These are phyloP conservation scores for Euphrasia confusa DNA, from an alignment of 257 asterid genomes.

Conservation along the genomic window DNA sequence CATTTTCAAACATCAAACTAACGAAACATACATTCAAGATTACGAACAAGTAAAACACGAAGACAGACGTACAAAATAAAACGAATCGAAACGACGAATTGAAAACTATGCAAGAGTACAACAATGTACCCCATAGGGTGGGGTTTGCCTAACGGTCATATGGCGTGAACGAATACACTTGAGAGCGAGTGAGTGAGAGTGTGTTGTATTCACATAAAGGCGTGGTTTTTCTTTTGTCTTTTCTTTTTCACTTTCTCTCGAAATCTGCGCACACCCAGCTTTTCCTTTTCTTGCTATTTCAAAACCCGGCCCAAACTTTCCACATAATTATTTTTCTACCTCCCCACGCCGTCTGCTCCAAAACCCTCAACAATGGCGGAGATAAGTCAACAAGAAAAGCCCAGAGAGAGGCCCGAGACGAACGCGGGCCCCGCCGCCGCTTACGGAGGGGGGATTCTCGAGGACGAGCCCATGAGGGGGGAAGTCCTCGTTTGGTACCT, in stretches of 20 bases:
- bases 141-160: too few species aligned
- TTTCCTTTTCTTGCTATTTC: conserved; percentile 23
- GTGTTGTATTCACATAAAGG: conserved; percentile 25
- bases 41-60: too few species aligned
- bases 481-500: conserved; percentile 68
- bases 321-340: conserved; percentile 16
- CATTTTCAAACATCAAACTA: too few species aligned
- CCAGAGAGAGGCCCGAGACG: conserved; percentile 27
- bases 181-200: conserved; percentile 8
- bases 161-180: conserved; percentile 1
- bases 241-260: conserved; percentile 35
- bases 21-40: too few species aligned
- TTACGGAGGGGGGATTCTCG: conserved; percentile 30
- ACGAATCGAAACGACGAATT: too few species aligned
- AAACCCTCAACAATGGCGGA: conserved; percentile 33
- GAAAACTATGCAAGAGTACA: too few species aligned
- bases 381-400: conserved; percentile 29
- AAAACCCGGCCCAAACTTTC: conserved; percentile 17
- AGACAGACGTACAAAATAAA: too few species aligned
- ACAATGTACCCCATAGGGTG: too few species aligned
- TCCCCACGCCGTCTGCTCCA: background rate
- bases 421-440: conserved; percentile 31
- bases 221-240: conserved; percentile 29
- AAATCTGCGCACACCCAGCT: conserved; percentile 66
- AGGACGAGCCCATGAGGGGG: conserved; percentile 56